phyloP scores from a whole-genome alignment of 257 asterid genomes.

The Penstemon eatonii region DNA sequence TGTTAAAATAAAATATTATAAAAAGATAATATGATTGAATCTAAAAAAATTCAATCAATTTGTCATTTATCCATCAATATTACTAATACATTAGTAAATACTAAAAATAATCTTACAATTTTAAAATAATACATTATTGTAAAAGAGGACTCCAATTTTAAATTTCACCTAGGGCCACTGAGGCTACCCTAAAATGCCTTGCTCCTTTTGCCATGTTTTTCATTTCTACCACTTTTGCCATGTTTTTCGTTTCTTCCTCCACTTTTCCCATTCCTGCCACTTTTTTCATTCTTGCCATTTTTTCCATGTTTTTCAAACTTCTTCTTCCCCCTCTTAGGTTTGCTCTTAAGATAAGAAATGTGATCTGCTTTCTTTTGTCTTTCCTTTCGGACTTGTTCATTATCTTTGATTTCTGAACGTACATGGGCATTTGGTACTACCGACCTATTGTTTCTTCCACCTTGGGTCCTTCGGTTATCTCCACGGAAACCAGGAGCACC shows the following conservation, averaged over 20 bases:
- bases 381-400: slow-evolving; percentile 79
- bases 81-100: no score
- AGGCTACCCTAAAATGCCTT: no score
- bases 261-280: slow-evolving; percentile 40
- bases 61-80: no score
- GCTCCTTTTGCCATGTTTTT: not conserved
- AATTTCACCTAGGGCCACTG: no score
- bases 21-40: no score
- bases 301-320: slow-evolving; percentile 38
- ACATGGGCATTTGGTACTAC: slow-evolving; percentile 78
- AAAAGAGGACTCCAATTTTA: no score
- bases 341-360: slow-evolving; percentile 61
- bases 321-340: slow-evolving; percentile 47
- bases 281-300: slow-evolving; percentile 35
- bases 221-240: not conserved
- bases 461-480: slow-evolving; percentile 55
- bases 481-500: slow-evolving; percentile 54
- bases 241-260: not conserved
- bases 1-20: no score
- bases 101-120: no score
- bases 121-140: no score
- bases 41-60: no score
- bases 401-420: slow-evolving; percentile 75
- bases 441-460: slow-evolving; percentile 41
- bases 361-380: slow-evolving; percentile 80